Conservation (phyloP, 495 filamentous ascomycete species). For the Penicillium mononematosum region DNA sequence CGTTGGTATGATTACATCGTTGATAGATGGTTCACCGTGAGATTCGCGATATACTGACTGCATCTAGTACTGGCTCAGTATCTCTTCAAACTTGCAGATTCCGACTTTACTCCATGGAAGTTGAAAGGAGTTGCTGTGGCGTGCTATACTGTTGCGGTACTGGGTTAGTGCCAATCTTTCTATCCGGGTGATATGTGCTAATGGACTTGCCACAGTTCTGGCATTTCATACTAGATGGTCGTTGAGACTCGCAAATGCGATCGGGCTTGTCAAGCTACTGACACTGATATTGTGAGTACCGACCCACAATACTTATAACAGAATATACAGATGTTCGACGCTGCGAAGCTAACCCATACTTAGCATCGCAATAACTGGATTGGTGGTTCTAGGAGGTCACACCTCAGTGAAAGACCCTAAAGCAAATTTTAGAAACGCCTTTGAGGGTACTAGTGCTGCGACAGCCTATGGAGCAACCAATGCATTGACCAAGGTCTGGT, state of each 20-base stretch:
- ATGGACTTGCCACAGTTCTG: conserved; percentile 34
- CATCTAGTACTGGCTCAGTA: conserved; percentile 53
- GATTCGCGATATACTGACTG: neutral
- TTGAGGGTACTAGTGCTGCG: conserved; percentile 47
- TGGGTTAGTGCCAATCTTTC: conserved; percentile 27
- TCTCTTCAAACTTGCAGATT: conserved; percentile 49
- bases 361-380: conserved; percentile 55
- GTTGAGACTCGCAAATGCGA: conserved; percentile 51
- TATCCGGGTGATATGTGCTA: neutral
- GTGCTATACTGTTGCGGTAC: conserved; percentile 53
- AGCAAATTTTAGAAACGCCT: conserved; percentile 58
- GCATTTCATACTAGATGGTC: conserved; percentile 56
- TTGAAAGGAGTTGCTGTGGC: conserved; percentile 63
- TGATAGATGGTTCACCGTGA: too few relatives aligned
- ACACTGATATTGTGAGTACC: conserved; percentile 52
- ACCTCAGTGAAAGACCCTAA: conserved; percentile 54
- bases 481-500: conserved; percentile 61
- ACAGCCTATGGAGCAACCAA: conserved; percentile 57
- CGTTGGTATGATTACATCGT: conserved; percentile 27
- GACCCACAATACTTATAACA: neutral
- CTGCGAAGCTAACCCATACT: neutral
- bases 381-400: conserved; percentile 61
- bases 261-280: conserved; percentile 55
- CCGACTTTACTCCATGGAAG: conserved; percentile 53
- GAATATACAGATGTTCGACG: too few relatives aligned